phyloP scores from a whole-genome alignment of 192 early-diverging fungal genomes.

The Umbelopsis sp. region DNA sequence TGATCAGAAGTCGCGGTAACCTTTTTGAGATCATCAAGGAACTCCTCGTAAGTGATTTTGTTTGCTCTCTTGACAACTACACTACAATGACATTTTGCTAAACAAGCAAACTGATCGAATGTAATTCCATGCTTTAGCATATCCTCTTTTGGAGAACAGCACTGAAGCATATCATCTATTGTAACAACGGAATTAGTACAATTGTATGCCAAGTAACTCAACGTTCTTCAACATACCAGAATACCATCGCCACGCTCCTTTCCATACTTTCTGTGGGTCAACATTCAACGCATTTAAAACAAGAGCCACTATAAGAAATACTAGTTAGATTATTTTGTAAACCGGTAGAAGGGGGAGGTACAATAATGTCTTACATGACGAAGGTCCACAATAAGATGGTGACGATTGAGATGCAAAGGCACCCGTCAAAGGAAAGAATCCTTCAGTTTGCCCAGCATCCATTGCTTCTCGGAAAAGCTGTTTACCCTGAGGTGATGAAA shows the following conservation, averaged over 20 bases:
- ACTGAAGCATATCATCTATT: conserved; percentile 73
- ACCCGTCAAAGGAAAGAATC: conserved; percentile 83
- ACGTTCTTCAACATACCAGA: conserved; percentile 21
- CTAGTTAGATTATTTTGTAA: background rate
- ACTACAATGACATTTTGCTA: conserved; percentile 86
- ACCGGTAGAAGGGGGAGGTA: no score
- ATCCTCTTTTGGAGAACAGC: conserved; percentile 67
- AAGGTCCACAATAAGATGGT: conserved; percentile 86
- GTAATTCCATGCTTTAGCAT: conserved; percentile 86
- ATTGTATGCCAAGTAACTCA: background rate
- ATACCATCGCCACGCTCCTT: conserved; percentile 93
- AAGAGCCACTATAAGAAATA: conserved; percentile 67
- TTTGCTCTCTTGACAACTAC: conserved; percentile 75
- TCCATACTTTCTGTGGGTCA: conserved; percentile 86
- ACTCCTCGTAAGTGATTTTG: conserved; percentile 70
- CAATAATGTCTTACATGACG: conserved; percentile 51
- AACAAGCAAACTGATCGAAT: conserved; percentile 86
- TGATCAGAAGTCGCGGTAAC: conserved; percentile 70
- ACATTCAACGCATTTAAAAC: conserved; percentile 93
- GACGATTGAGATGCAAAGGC: conserved; percentile 93
- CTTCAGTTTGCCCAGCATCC: conserved; percentile 75
- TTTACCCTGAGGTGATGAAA: conserved; percentile 80
- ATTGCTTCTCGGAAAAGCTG: conserved; percentile 79
- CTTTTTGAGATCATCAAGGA: conserved; percentile 70
- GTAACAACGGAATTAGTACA: conserved; percentile 9